Evolutionary conservation across 2,329 filamentous ascomycete species (phyloP).

Genomic region (Penicillium sp.): DNA sequence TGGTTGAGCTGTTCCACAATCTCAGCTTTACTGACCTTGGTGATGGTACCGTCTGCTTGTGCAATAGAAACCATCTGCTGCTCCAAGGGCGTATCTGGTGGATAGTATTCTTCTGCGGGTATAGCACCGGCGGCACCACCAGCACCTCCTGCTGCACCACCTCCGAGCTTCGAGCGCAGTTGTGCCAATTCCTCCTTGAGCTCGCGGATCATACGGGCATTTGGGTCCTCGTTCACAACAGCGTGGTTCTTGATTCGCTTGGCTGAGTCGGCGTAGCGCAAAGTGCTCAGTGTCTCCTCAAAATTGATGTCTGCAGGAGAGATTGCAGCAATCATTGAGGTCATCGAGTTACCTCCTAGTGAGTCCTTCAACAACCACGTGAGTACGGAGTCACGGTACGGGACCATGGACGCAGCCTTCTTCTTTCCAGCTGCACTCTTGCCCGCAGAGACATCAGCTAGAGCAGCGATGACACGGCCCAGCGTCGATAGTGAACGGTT

Average conservation of each 20-base stretch:
- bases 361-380: constrained; percentile 98
- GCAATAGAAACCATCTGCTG: constrained; percentile 96
- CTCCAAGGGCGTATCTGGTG: constrained; percentile 84
- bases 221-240: constrained; percentile 97
- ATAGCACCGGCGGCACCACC: constrained; percentile 45
- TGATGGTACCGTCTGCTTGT: constrained; percentile 73
- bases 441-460: constrained; percentile 82
- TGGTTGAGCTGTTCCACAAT: constrained; percentile 95
- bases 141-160: constrained; percentile 44
- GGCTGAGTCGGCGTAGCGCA: constrained; percentile 93
- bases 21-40: constrained; percentile 96
- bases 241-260: constrained; percentile 99
- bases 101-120: constrained; percentile 75
- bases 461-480: constrained; percentile 91
- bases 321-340: constrained; percentile 98
- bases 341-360: constrained; percentile 96
- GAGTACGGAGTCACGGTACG: constrained; percentile 92
- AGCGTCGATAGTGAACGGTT: constrained; percentile 94
- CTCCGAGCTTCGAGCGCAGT: constrained; percentile 76
- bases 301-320: constrained; percentile 99
- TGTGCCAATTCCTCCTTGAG: constrained; percentile 89
- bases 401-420: constrained; percentile 71
- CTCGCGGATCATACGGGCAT: constrained; percentile 97
- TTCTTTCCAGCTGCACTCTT: constrained; percentile 68
- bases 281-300: constrained; percentile 90